A percentile compares a stretch with the other conserved stretches of the same genome.
Evolutionary conservation across 805 yeast genomes (phyloP).

Genomic region (Yamadazyma nakazawae): DNA sequence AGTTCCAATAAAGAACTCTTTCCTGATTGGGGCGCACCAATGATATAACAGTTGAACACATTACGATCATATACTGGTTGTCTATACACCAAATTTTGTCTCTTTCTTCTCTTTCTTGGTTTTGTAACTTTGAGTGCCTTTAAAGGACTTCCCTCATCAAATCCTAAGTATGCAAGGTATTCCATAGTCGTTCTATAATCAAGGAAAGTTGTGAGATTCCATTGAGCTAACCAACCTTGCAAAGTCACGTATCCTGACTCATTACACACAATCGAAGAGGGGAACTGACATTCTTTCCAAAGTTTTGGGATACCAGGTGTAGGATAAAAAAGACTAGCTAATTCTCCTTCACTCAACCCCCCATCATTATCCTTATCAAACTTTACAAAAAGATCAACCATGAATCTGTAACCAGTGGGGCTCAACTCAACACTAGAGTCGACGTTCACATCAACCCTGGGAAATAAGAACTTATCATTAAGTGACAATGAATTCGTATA

Average conservation of each 20-base stretch:
- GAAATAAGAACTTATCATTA: slow-evolving; percentile 74
- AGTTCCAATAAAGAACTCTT: slow-evolving; percentile 81
- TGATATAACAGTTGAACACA: slow-evolving; percentile 83
- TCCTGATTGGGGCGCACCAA: slow-evolving; percentile 87
- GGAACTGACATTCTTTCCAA: slow-evolving; percentile 86
- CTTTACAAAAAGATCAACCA: slow-evolving; percentile 82
- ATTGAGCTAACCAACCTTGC: slow-evolving; percentile 98
- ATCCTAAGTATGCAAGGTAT: slow-evolving; percentile 87
- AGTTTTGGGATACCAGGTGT: slow-evolving; percentile 90
- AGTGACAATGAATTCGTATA: slow-evolving; percentile 90
- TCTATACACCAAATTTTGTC: slow-evolving; percentile 61
- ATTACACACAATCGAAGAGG: slow-evolving; percentile 82
- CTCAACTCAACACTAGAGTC: slow-evolving; percentile 84
- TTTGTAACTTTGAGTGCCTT: slow-evolving; percentile 68
- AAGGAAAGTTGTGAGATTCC: slow-evolving; percentile 93
- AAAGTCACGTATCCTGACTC: slow-evolving; percentile 86
- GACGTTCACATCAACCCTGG: slow-evolving; percentile 69
- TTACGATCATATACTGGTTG: slow-evolving; percentile 76
- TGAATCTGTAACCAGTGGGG: slow-evolving; percentile 86
- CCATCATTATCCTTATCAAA: slow-evolving; percentile 97
- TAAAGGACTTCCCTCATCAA: slow-evolving; percentile 46
- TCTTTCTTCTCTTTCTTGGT: slow-evolving; percentile 68
- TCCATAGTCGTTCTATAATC: slow-evolving; percentile 83
- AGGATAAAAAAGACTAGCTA: slow-evolving; percentile 68
- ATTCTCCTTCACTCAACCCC: slow-evolving; percentile 75